Evolutionary conservation across 2,329 filamentous ascomycete species (phyloP).

Genomic region (Ceratocystis variospora): DNA sequence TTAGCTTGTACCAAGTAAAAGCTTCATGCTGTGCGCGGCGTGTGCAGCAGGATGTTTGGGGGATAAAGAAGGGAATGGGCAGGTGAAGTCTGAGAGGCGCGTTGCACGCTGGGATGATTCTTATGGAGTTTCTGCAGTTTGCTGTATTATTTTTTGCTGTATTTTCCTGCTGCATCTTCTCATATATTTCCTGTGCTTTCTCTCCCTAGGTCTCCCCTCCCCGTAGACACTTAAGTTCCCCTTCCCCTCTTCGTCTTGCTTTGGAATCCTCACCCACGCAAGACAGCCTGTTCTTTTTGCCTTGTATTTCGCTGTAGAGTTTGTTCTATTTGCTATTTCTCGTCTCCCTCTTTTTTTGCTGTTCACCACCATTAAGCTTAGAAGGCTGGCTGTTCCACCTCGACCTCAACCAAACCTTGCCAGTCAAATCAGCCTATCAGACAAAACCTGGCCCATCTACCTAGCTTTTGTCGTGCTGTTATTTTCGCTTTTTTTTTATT

Average conservation of each 20-base stretch:
- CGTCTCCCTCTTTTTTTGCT: neutral
- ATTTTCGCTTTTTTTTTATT: neutral
- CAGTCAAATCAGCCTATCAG: too few relatives aligned
- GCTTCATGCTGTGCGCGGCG: neutral
- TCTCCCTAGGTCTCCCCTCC: neutral
- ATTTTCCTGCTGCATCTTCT: neutral
- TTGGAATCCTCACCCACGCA: neutral
- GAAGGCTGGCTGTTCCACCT: too few relatives aligned
- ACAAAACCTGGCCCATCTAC: too few relatives aligned
- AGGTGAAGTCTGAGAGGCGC: neutral
- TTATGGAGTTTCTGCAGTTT: neutral
- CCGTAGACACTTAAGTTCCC: neutral
- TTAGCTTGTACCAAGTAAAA: neutral
- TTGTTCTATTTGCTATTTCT: neutral
- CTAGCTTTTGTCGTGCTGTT: neutral
- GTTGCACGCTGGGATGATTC: neutral
- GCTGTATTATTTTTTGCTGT: neutral
- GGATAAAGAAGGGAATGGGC: neutral
- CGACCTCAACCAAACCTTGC: too few relatives aligned
- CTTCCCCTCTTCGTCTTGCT: neutral
- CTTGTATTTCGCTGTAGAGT: neutral
- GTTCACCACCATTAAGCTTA: neutral
- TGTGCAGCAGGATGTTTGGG: neutral
- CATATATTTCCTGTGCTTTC: neutral
- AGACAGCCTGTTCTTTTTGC: conserved; percentile 1